phyloP scores from a whole-genome alignment of 2,329 filamentous ascomycete species.

The Fusarium falciforme region DNA sequence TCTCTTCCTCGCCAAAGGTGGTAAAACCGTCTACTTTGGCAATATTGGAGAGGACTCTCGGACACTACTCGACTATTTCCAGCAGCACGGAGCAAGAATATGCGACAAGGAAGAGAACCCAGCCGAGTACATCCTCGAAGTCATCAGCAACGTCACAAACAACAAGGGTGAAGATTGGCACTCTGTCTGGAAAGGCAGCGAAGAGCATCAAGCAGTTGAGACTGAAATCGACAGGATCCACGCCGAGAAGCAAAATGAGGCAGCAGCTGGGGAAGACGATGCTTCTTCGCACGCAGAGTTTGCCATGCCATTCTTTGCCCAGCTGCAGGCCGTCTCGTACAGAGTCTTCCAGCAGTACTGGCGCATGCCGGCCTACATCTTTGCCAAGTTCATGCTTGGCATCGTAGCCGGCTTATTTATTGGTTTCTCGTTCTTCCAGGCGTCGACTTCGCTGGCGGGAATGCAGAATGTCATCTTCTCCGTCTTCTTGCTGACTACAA shows the following conservation, averaged over 20 bases:
- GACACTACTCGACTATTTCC: slow-evolving; percentile 72
- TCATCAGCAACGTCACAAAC: slow-evolving; percentile 57
- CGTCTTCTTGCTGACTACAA: slow-evolving; percentile 80
- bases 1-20: slow-evolving; percentile 72
- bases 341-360: slow-evolving; percentile 88
- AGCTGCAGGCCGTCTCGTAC: slow-evolving; percentile 72
- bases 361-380: slow-evolving; percentile 82
- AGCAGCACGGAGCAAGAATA: slow-evolving; percentile 68
- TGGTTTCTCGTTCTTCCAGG: slow-evolving; percentile 76
- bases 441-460: slow-evolving; percentile 69
- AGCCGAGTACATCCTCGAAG: slow-evolving; percentile 79
- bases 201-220: slow-evolving; percentile 63
- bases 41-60: slow-evolving; percentile 70
- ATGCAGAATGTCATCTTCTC: slow-evolving; percentile 80
- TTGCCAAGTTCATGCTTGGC: slow-evolving; percentile 75
- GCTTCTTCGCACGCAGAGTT: slow-evolving; percentile 70
- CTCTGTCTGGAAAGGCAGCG: slow-evolving; percentile 69
- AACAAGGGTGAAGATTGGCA: slow-evolving; percentile 70
- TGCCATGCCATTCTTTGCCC: slow-evolving; percentile 76
- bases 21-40: slow-evolving; percentile 77
- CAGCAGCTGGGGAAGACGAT: slow-evolving; percentile 29
- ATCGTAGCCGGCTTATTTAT: slow-evolving; percentile 75
- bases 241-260: slow-evolving; percentile 53
- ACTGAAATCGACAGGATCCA: slow-evolving; percentile 74
- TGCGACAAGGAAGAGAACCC: slow-evolving; percentile 75